Percentiles rank a stretch among this genome's conserved stretches.
These are phyloP conservation scores for Hydnomerulius pinastri DNA, from an alignment of 768 basidiomycete species.

Conservation along the genomic window DNA sequence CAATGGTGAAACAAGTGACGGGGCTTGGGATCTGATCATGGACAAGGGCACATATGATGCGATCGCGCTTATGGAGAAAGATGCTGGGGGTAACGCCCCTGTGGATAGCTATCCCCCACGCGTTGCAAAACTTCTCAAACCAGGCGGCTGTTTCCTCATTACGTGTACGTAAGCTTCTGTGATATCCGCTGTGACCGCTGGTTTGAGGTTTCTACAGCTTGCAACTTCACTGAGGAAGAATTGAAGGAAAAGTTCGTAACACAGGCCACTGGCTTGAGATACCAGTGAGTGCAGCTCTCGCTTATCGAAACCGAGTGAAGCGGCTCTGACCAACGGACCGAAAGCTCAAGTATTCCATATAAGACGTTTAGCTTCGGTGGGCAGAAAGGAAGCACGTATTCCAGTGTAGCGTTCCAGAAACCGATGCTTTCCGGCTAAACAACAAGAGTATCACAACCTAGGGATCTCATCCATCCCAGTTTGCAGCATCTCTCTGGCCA, in stretches of 20 bases:
- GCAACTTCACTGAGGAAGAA: conserved; percentile 85
- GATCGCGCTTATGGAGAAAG: conserved; percentile 69
- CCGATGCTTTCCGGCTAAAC: conserved; percentile 2
- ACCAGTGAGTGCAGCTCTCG: conserved; percentile 52
- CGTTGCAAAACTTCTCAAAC: conserved; percentile 56
- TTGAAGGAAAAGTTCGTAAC: conserved; percentile 54
- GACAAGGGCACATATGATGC: conserved; percentile 93
- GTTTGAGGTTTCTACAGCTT: conserved; percentile 45
- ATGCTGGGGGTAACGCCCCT: conserved; percentile 52
- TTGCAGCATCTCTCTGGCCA: conserved; percentile 72
- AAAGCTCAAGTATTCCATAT: conserved; percentile 72
- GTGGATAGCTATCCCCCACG: conserved; percentile 61
- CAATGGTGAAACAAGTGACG: conserved; percentile 7
- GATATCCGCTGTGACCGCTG: not conserved
- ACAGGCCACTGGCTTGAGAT: conserved; percentile 50
- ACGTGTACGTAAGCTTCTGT: conserved; percentile 58
- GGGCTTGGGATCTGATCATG: conserved; percentile 69
- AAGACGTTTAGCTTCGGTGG: conserved; percentile 78
- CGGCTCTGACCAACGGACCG: not conserved
- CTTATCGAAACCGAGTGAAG: not conserved
- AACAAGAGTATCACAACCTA: conserved; percentile 19
- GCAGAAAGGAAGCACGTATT: conserved; percentile 66
- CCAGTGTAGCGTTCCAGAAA: conserved; percentile 72
- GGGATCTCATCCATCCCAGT: conserved; percentile 60
- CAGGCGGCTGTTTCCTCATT: conserved; percentile 73